Evolutionary conservation across 225 moss, liverwort and hornwort genomes (phyloP).

Genomic region (Marchantia paleacea): DNA sequence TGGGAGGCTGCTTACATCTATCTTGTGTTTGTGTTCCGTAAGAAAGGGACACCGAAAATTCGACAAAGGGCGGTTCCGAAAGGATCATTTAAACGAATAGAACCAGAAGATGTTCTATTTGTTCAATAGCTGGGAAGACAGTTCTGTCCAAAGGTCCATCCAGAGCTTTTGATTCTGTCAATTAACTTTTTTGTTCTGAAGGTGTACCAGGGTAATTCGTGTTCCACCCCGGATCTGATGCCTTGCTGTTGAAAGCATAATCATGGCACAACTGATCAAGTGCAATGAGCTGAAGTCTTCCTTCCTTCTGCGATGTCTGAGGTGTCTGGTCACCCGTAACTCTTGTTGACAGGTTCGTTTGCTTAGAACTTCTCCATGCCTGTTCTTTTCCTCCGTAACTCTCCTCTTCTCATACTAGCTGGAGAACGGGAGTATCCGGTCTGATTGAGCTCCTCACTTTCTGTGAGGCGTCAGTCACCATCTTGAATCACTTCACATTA

Average conservation of each 20-base stretch:
- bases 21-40: slow-evolving; percentile 79
- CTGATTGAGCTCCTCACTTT: too few relatives aligned
- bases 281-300: background rate
- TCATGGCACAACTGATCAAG: background rate
- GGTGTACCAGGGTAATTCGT: background rate
- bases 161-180: background rate
- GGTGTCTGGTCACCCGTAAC: too few relatives aligned
- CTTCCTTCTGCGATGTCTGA: too few relatives aligned
- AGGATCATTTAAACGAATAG: slow-evolving; percentile 58
- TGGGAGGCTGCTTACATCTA: slow-evolving; percentile 97
- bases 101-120: slow-evolving; percentile 65
- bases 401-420: too few relatives aligned
- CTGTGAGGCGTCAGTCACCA: too few relatives aligned
- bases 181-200: background rate
- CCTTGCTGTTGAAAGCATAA: slow-evolving; percentile 7
- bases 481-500: too few relatives aligned
- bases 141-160: background rate
- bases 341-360: too few relatives aligned
- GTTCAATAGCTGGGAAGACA: slow-evolving; percentile 31
- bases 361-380: too few relatives aligned
- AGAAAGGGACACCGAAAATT: slow-evolving; percentile 65
- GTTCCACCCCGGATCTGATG: background rate
- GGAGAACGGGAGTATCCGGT: too few relatives aligned
- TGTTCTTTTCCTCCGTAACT: too few relatives aligned
- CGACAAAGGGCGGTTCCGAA: slow-evolving; percentile 44